Percentiles rank a stretch among this genome's conserved stretches.
Conservation (phyloP, 345 rosid genomes). For the Acer negundo region DNA sequence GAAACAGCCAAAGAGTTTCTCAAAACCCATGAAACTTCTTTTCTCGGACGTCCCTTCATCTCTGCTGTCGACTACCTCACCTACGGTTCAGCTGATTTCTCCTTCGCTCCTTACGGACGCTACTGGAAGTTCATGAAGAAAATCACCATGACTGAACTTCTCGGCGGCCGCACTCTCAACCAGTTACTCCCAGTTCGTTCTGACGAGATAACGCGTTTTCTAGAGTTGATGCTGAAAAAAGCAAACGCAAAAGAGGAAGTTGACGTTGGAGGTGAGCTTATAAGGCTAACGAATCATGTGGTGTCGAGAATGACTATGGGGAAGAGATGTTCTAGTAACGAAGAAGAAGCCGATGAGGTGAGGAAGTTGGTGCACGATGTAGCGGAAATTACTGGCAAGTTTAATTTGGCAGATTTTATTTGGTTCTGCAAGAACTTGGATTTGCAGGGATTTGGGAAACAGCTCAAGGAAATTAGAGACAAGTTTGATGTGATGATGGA, state of each 20-base stretch:
- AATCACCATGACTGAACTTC: constrained; percentile 50
- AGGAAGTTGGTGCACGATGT: constrained; percentile 39
- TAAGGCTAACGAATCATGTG: constrained; percentile 37
- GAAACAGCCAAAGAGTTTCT: constrained; percentile 62
- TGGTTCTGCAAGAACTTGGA: constrained; percentile 60
- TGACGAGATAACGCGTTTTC: constrained; percentile 39
- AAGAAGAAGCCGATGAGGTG: constrained; percentile 46
- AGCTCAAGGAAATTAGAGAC: constrained; percentile 36
- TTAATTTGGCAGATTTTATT: constrained; percentile 54
- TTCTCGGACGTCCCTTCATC: constrained; percentile 39
- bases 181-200: constrained; percentile 39
- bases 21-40: constrained; percentile 60
- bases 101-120: constrained; percentile 55
- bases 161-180: constrained; percentile 40
- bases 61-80: constrained; percentile 50
- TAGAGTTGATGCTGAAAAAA: constrained; percentile 32
- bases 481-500: constrained; percentile 43
- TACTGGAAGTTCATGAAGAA: constrained; percentile 76
- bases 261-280: constrained; percentile 48
- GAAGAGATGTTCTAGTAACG: constrained; percentile 36
- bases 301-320: constrained; percentile 50
- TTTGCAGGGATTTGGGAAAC: constrained; percentile 48
- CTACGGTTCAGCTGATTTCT: constrained; percentile 54
- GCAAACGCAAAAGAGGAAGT: constrained; percentile 33
- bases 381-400: constrained; percentile 43